Percentiles rank a stretch among this genome's conserved stretches.
These are phyloP conservation scores for Backusella tarrabulga DNA, from an alignment of 192 early-diverging fungal species.

Conservation along the genomic window DNA sequence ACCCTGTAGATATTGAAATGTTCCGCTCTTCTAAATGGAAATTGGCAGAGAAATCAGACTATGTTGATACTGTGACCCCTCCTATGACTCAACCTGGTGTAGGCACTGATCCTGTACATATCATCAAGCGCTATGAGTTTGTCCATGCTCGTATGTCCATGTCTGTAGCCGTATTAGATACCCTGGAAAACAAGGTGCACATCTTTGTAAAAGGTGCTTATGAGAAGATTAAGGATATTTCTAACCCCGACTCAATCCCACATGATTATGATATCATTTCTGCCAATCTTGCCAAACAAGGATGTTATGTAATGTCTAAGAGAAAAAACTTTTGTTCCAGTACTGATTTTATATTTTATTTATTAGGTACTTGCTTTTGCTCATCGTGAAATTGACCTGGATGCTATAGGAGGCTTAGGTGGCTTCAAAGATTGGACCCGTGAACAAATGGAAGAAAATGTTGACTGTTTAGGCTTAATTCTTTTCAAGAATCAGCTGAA, in stretches of 20 bases:
- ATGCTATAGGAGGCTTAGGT: constrained; percentile 32
- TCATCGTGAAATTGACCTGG: constrained; percentile 44
- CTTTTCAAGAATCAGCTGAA: constrained; percentile 80
- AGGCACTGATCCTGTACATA: constrained; percentile 31
- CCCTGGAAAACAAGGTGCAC: constrained; percentile 44
- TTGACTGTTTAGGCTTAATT: constrained; percentile 57
- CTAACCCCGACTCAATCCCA: constrained; percentile 48
- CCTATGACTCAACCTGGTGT: constrained; percentile 19
- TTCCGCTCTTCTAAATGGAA: constrained; percentile 51
- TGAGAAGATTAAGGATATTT: constrained; percentile 65
- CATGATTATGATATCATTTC: constrained; percentile 52
- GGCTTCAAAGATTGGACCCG: constrained; percentile 41
- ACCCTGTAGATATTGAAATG: constrained; percentile 68
- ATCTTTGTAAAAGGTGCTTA: constrained; percentile 71
- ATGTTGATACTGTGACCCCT: constrained; percentile 44
- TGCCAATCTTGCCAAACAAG: constrained; percentile 56
- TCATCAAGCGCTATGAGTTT: constrained; percentile 71
- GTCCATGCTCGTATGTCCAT: constrained; percentile 67
- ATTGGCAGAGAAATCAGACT: constrained; percentile 24
- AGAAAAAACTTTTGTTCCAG: neutral
- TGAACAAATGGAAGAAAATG: constrained; percentile 59
- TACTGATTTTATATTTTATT: neutral
- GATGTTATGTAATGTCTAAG: constrained; percentile 64
- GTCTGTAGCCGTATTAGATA: constrained; percentile 63
- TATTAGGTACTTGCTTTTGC: constrained; percentile 58